Base-by-base conservation (phyloP, 768 basidiomycete species). In the Basidioascus undulatus region DNA sequence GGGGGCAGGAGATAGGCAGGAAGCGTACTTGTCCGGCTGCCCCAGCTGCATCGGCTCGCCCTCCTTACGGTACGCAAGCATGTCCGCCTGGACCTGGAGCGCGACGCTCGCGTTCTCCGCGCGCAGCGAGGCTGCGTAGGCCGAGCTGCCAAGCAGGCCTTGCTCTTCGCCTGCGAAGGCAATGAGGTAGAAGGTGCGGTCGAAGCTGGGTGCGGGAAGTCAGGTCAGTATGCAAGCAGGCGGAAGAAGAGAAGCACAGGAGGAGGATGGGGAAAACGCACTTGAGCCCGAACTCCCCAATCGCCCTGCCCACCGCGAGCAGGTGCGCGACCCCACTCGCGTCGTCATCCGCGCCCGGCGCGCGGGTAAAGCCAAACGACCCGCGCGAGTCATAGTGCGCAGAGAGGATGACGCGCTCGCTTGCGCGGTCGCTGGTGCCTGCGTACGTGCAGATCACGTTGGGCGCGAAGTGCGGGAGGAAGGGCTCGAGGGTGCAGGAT, bases 101-200 rank as follows among this genome's bases (percentile, higher is more conserved):
- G 76, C 70, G 35, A 89, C 59, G 48, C 81, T 74, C 20, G 71
- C 72, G 42, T 68, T 62, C 16, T 57, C 56, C 23, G 57, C 59
- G 41, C 70, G 65, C 52, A 86, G 53, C 51, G 74, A 63, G 18
- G 61, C 78, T 81, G 49, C 74, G 55, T 86, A 87, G 6, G 72
- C 71, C 46, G 58, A 67, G 18, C 76, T 80, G 23, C 86, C 86
- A 12, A 70, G 55, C 13, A 86, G 58, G 4, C 86, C 86, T 53
- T 92, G 86, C 50, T 92, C 86, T 54, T 92, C 86, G 5, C 84
- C 86, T 2, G 82, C 76, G 49, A 89, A 89, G 37, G 74, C 71
- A 31, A 70, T 72, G 8, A 92, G 64, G 49, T 81, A 74, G 15
- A 89, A 76, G 49, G 74, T 74, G 53, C 69, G 69, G 35, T 68